Conservation (phyloP, 169 alveolate species). For the Plasmodium ovale region DNA sequence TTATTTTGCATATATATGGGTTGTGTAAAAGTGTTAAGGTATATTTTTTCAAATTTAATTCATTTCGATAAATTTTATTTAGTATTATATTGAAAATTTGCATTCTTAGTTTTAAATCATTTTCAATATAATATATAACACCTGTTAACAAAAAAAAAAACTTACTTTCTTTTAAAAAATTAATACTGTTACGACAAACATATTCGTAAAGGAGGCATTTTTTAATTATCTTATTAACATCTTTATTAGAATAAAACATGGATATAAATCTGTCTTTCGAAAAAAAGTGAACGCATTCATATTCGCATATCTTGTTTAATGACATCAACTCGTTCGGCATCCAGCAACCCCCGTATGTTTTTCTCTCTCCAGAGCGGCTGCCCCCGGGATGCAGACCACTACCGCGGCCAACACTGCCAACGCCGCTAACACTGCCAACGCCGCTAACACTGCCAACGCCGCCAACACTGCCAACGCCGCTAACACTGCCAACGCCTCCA, state of each 20-base stretch:
- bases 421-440: too few relatives aligned
- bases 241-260: slow-evolving; percentile 12
- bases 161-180: slow-evolving; percentile 15
- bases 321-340: not conserved
- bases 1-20: slow-evolving; percentile 44
- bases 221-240: slow-evolving; percentile 20
- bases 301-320: slow-evolving; percentile 38
- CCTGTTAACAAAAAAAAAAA: slow-evolving; percentile 37
- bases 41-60: slow-evolving; percentile 28
- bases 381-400: too few relatives aligned
- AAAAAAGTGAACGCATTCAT: slow-evolving; percentile 10
- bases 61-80: slow-evolving; percentile 11
- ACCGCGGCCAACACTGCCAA: too few relatives aligned
- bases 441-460: too few relatives aligned
- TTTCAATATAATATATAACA: slow-evolving; percentile 57
- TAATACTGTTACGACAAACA: not conserved
- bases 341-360: too few relatives aligned
- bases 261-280: slow-evolving; percentile 32
- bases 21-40: slow-evolving; percentile 15
- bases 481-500: too few relatives aligned
- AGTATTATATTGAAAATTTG: slow-evolving; percentile 4
- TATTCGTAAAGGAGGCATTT: not conserved
- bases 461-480: too few relatives aligned
- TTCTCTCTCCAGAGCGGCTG: too few relatives aligned
- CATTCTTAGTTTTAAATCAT: slow-evolving; percentile 28